Evolutionary conservation across 169 alveolate genomes (phyloP).

Genomic region (Eimeria acervulina): DNA sequence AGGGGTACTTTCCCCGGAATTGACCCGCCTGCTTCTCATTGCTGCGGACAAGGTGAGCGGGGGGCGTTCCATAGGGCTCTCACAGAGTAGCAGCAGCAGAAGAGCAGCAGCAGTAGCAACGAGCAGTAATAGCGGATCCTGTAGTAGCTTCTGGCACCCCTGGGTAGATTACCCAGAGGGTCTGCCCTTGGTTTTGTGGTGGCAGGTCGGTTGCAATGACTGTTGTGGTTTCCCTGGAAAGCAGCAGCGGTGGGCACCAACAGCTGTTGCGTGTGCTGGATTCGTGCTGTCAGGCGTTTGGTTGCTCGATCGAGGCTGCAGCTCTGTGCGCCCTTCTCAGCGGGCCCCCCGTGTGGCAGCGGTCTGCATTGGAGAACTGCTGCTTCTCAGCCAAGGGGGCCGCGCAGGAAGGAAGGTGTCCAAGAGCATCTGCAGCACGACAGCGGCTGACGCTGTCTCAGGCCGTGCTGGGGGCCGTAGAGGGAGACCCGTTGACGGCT

Average conservation of each 20-base stretch:
- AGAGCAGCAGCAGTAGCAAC: neutral
- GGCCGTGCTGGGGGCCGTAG: constrained; percentile 55
- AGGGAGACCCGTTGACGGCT: constrained; percentile 65
- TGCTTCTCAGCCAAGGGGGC: constrained; percentile 13
- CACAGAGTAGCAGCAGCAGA: neutral
- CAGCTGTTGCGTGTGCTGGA: neutral
- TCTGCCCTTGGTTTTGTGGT: neutral
- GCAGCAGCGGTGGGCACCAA: neutral
- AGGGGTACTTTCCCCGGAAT: constrained; percentile 64
- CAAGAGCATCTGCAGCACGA: constrained; percentile 60
- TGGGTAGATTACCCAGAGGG: neutral
- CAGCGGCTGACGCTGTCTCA: constrained; percentile 67
- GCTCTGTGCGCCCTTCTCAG: constrained; percentile 70
- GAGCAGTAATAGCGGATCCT: neutral
- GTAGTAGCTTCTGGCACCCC: neutral
- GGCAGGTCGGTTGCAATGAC: neutral
- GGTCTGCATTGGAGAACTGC: constrained; percentile 42
- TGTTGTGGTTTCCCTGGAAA: neutral
- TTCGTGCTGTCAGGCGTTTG: constrained; percentile 57
- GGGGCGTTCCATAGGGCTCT: neutral
- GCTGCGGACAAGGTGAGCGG: constrained; percentile 61
- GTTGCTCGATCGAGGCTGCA: constrained; percentile 70
- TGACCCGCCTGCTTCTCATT: constrained; percentile 55
- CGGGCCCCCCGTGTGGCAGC: constrained; percentile 77
- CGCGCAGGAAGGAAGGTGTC: neutral